These are phyloP conservation scores for Casuarina cunninghamiana DNA, from an alignment of 306 rosid species.

Conservation along the genomic window DNA sequence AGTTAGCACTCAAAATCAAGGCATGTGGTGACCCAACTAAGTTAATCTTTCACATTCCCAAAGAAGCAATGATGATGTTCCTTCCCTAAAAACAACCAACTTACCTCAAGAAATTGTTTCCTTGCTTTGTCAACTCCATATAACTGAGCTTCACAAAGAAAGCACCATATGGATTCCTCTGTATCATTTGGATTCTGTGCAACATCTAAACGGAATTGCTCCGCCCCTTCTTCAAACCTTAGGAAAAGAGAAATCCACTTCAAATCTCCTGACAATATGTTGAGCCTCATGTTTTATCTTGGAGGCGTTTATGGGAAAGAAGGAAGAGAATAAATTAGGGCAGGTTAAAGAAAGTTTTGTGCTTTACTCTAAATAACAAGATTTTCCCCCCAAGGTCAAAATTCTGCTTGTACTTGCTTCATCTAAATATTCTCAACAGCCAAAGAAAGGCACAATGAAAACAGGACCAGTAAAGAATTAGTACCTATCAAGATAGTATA, in stretches of 20 bases:
- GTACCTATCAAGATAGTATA: slow-evolving; percentile 82
- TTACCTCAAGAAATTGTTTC: slow-evolving; percentile 73
- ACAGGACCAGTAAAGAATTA: slow-evolving; percentile 13
- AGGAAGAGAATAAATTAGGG: background rate
- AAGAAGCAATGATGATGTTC: slow-evolving; percentile 4
- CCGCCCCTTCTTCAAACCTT: slow-evolving; percentile 89
- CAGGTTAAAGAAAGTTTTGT: background rate
- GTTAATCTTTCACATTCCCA: background rate
- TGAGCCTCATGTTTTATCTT: background rate
- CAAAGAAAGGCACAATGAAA: slow-evolving; percentile 6
- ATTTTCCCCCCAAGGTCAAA: background rate
- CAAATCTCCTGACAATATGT: background rate
- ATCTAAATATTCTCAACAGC: background rate
- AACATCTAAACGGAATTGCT: slow-evolving; percentile 89
- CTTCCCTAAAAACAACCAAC: slow-evolving; percentile 3
- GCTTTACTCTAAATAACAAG: background rate
- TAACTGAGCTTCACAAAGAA: slow-evolving; percentile 86
- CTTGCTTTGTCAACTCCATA: slow-evolving; percentile 81
- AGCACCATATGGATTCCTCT: slow-evolving; percentile 95
- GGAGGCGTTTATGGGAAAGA: background rate
- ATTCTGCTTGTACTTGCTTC: background rate
- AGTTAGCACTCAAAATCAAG: background rate
- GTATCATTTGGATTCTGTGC: slow-evolving; percentile 95
- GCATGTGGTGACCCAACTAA: background rate
- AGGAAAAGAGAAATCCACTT: slow-evolving; percentile 21